A percentile compares a stretch with the other conserved stretches of the same genome.
phyloP scores from a whole-genome alignment of 2,329 filamentous ascomycete genomes.

The Hymenoscyphus fraxineus region DNA sequence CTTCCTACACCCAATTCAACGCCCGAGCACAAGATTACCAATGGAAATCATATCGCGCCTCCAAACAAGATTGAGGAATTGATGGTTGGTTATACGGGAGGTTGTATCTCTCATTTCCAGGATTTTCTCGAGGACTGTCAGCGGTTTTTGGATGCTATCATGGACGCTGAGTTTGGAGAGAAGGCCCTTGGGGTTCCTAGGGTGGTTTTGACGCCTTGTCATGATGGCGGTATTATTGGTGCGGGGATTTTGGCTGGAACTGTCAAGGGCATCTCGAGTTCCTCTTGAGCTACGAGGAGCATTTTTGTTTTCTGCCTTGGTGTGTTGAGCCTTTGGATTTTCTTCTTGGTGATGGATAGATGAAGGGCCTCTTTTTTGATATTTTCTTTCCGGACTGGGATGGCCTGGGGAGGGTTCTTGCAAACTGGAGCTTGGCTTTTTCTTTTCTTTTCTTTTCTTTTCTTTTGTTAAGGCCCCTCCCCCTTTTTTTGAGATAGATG shows the following conservation, averaged over 20 bases:
- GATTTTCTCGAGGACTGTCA: slow-evolving; percentile 70
- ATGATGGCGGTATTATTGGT: slow-evolving; percentile 59
- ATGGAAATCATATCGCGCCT: not conserved
- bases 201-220: slow-evolving; percentile 52
- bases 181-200: slow-evolving; percentile 32
- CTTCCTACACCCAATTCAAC: not conserved
- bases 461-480: no score
- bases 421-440: no score
- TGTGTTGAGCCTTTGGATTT: no score
- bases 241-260: slow-evolving; percentile 55
- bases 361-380: no score
- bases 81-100: slow-evolving; percentile 75
- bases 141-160: slow-evolving; percentile 57
- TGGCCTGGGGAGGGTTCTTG: no score
- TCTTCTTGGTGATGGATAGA: no score
- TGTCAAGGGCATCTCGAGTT: slow-evolving; percentile 12
- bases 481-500: no score
- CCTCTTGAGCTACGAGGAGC: not conserved
- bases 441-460: no score
- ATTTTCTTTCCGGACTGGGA: no score
- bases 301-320: no score
- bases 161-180: slow-evolving; percentile 40
- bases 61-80: slow-evolving; percentile 50
- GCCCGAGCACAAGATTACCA: slow-evolving; percentile 12
- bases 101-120: slow-evolving; percentile 76